Evolutionary conservation across 371 early-diverging fungal species (phyloP).

Genomic region (Nematocida major): DNA sequence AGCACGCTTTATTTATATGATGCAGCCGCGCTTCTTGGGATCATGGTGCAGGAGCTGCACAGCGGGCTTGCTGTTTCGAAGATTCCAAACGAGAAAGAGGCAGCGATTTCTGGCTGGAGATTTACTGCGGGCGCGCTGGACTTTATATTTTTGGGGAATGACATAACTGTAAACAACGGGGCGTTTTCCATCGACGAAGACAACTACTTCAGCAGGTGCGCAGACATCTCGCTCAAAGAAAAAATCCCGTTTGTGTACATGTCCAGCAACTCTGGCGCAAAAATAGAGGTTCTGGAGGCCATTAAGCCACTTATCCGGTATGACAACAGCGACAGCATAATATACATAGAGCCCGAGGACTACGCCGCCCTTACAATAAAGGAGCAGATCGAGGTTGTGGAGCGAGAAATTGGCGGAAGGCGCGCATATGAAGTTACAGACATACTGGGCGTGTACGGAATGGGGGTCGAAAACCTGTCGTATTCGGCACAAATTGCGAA

Average conservation of each 20-base stretch:
- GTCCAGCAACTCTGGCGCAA: conserved; percentile 95
- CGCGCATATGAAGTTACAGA: conserved; percentile 74
- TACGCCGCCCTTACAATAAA: conserved; percentile 13
- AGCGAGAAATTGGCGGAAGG: not conserved
- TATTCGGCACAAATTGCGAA: conserved; percentile 96
- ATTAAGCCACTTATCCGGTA: conserved; percentile 66
- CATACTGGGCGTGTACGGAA: conserved; percentile 76
- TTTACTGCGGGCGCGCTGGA: not conserved
- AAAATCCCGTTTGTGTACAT: conserved; percentile 84
- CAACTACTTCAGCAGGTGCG: conserved; percentile 78
- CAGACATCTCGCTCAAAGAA: conserved; percentile 73
- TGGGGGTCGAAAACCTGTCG: conserved; percentile 94
- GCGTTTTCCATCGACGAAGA: conserved; percentile 91
- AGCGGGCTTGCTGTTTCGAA: not conserved
- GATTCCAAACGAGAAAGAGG: conserved; percentile 3
- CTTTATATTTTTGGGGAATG: conserved; percentile 73
- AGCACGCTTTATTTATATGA: conserved; percentile 30
- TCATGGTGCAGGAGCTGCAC: conserved; percentile 17
- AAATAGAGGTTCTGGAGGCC: conserved; percentile 88
- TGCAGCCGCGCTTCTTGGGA: not conserved
- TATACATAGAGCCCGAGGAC: conserved; percentile 38
- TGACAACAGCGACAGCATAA: not conserved
- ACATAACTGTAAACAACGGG: conserved; percentile 87
- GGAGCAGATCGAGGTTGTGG: not conserved
- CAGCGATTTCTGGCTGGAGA: not conserved